phyloP scores from a whole-genome alignment of 2,329 filamentous ascomycete genomes.

The Chrysoporthe cubensis region DNA sequence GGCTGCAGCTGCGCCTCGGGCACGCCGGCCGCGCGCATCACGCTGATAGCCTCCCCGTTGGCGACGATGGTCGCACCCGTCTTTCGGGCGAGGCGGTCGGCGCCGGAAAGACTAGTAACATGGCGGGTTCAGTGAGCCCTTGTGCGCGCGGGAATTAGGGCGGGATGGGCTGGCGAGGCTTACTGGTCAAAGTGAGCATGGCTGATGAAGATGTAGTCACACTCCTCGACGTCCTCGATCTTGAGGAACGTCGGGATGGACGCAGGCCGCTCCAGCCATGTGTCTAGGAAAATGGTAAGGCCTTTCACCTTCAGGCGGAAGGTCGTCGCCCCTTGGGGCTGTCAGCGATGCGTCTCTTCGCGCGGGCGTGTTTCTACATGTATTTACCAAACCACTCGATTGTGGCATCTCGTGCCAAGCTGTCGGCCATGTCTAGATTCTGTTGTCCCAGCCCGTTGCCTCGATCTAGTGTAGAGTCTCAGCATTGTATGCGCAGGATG shows the following conservation, averaged over 20 bases:
- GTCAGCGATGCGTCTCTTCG: not conserved
- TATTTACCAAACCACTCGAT: conserved; percentile 20
- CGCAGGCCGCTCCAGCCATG: conserved; percentile 16
- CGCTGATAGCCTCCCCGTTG: conserved; percentile 34
- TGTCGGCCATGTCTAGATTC: not conserved
- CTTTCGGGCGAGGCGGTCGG: conserved; percentile 34
- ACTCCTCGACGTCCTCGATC: conserved; percentile 31
- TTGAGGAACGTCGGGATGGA: conserved; percentile 22
- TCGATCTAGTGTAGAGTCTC: not conserved
- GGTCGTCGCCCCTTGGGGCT: conserved; percentile 13
- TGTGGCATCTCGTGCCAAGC: conserved; percentile 10
- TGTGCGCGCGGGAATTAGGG: no score
- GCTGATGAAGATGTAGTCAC: conserved; percentile 36
- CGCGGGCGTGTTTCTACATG: not conserved
- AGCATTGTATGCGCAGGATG: no score
- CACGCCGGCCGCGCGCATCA: conserved; percentile 32
- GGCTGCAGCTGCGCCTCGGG: conserved; percentile 32
- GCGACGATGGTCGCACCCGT: conserved; percentile 34
- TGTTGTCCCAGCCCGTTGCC: not conserved
- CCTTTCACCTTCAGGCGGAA: conserved; percentile 20
- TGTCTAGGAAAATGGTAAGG: conserved; percentile 18
- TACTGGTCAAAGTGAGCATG: conserved; percentile 35
- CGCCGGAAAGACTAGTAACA: conserved; percentile 31
- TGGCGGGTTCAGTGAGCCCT: not conserved
- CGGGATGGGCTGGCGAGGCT: not conserved